Conservation (phyloP, 352 stramenopile species). For the Phytophthora constricta region DNA sequence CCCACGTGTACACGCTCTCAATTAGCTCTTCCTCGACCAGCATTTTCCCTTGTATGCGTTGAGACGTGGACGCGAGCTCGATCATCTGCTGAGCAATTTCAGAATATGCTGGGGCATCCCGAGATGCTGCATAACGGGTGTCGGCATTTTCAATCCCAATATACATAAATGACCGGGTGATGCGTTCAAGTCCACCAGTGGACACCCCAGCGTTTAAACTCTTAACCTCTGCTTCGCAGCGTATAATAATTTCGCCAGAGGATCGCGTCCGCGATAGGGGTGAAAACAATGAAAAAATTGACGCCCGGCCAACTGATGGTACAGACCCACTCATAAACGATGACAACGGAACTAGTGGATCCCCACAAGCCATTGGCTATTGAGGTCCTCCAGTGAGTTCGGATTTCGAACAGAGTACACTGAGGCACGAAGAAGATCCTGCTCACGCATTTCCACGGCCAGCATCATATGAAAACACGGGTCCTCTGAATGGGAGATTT, state of each 20-base stretch:
- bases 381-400: slow-evolving; percentile 63
- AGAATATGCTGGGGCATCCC: slow-evolving; percentile 30
- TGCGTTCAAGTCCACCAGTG: slow-evolving; percentile 58
- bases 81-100: slow-evolving; percentile 56
- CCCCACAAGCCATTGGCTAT: slow-evolving; percentile 82
- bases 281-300: slow-evolving; percentile 68
- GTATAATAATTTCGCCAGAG: slow-evolving; percentile 78
- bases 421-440: slow-evolving; percentile 62
- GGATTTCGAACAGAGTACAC: slow-evolving; percentile 74
- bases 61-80: slow-evolving; percentile 43
- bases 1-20: slow-evolving; percentile 90
- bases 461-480: slow-evolving; percentile 86
- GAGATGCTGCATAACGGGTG: slow-evolving; percentile 1
- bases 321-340: slow-evolving; percentile 50
- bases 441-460: slow-evolving; percentile 59
- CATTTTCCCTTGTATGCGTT: slow-evolving; percentile 61
- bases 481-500: slow-evolving; percentile 73
- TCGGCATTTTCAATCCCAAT: slow-evolving; percentile 46
- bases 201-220: slow-evolving; percentile 43
- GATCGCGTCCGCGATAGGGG: slow-evolving; percentile 65
- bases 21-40: slow-evolving; percentile 88
- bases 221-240: slow-evolving; percentile 74
- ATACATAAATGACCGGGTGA: slow-evolving; percentile 84
- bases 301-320: slow-evolving; percentile 37
- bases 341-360: slow-evolving; percentile 55